Evolutionary conservation across 1,284 basidiomycete genomes (phyloP), one percentile per base, ranked within the genome.

Genomic region (Apiotrichum brassicae): DNA sequence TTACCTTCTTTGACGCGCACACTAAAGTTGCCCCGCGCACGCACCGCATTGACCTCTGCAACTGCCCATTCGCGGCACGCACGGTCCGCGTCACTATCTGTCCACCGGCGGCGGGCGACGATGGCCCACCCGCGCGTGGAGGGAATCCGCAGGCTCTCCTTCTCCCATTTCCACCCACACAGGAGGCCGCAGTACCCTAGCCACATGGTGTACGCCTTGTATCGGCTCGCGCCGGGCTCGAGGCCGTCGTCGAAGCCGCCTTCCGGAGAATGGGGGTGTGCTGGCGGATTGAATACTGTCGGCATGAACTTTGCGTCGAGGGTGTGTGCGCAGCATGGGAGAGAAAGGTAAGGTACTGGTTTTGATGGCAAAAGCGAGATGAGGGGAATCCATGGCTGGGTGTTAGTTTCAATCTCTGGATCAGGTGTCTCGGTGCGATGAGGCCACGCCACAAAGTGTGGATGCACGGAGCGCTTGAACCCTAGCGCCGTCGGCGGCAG

Each of bases 71-170:
- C 43, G 14, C 70, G 57, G 51, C 64, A 66, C 26, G 53, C 57
- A 20, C 51, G 37, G 19, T 63, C 53, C 30, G 28, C 30, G 20
- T 14, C 28, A 14, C n/a, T 16, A 8, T 19, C 36, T 1, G 67
- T 54, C 68, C 69, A 71, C 28, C 70, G 45, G 2, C 60, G 60
- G 4, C 66, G 61, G 2, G 60, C 65, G 64, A 49, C 32, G 23
- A 95, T 79, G 1, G 85, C 87, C 89, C 92, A 95, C 63, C 92
- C 92, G 54, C 89, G 81, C 24, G 93, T 95, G 66, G 85, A 88
- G 0, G 93, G 93, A 18, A 97, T 93, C 39, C 94, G 77, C 52
- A 97, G 70, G 25, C 78, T 81, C 68, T 97, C 93, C 56, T 83
- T 82, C 68, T 97, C 92, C 8, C 90, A 78, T 47, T 80, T 75